A percentile compares a stretch with the other conserved stretches of the same genome.
Evolutionary conservation across 441 rosid genomes (phyloP).

Genomic region (Euphorbia schlechtendalii): DNA sequence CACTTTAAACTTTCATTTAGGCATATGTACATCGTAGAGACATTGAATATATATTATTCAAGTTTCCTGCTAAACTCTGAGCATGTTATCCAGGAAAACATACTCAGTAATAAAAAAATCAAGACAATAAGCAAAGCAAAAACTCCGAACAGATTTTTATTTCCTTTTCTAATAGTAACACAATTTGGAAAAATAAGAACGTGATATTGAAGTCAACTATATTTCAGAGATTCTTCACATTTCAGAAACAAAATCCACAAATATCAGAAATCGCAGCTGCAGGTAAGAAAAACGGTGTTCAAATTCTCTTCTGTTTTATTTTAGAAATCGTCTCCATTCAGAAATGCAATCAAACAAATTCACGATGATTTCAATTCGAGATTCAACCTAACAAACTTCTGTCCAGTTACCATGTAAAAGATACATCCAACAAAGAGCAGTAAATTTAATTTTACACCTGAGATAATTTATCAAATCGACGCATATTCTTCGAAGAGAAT

Average conservation of each 20-base stretch:
- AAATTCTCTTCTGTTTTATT: neutral
- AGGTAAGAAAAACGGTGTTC: neutral
- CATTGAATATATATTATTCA: neutral
- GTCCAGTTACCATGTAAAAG: too few species aligned
- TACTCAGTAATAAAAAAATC: neutral
- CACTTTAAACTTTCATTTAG: neutral
- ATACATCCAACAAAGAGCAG: neutral
- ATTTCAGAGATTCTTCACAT: neutral
- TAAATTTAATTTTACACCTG: neutral
- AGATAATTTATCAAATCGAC: neutral
- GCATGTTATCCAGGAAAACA: neutral
- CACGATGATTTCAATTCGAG: neutral
- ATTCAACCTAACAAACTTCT: neutral
- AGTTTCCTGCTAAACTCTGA: neutral
- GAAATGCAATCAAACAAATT: neutral
- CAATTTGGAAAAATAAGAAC: neutral
- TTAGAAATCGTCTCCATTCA: neutral
- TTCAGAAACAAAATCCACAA: neutral
- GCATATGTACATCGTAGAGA: neutral
- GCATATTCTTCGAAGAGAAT: neutral
- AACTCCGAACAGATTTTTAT: neutral
- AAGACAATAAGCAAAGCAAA: neutral
- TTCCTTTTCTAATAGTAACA: neutral
- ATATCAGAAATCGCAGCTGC: neutral
- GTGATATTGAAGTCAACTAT: neutral